Base-by-base conservation (phyloP, 2,329 filamentous ascomycete species). In the Anthostomella pinea region DNA sequence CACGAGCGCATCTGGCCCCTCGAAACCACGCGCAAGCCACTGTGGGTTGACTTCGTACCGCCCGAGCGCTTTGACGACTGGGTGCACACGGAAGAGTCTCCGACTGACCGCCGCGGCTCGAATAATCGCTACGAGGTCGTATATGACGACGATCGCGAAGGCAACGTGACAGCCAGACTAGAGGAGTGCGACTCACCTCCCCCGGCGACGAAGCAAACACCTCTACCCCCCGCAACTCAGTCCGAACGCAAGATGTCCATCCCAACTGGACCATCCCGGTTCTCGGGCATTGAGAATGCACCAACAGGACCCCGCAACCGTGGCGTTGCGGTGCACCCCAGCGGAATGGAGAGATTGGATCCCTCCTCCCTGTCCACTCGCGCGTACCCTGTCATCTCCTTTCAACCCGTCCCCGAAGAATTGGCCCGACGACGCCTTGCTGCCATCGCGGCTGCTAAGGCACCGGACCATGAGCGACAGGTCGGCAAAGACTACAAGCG, bases 21-120 rank as follows among this genome's bases (percentile, higher is more conserved):
- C 40, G 91, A 97, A 64, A 80, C 83, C 40, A 86, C 83, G 49
- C 77, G 93, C 20, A 94, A 93, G 59, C 74, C 81, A 1, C 72
- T 97, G 1, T 94, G 84, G 77, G 87, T 87, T 3, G 93, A 98
- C 59, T 97, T 93, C 59, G 74, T 97, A 14, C 91, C 91, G 0
- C 76, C 84, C 13, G 80, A 87, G 17, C 78, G 80, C 46, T 73
- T 94, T 4, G 60, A 68, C 10, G 74, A 75, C 16, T 97, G 89
- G 88, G 83, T 94, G 40, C 73, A 78, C 6, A 73, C 65, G 25
- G 87, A 95, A 60, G 67, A 81, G 51, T 60, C 68, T 3, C 60
- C 57, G 10, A 52, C 65, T 49, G 53, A 70, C 45, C 48, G 68
- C 33, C 60, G 73, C 30, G 60, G 66, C 35, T 61, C 64, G 30